Evolutionary conservation across 805 yeast genomes (phyloP).

Genomic region (Lachancea quebecensis): DNA sequence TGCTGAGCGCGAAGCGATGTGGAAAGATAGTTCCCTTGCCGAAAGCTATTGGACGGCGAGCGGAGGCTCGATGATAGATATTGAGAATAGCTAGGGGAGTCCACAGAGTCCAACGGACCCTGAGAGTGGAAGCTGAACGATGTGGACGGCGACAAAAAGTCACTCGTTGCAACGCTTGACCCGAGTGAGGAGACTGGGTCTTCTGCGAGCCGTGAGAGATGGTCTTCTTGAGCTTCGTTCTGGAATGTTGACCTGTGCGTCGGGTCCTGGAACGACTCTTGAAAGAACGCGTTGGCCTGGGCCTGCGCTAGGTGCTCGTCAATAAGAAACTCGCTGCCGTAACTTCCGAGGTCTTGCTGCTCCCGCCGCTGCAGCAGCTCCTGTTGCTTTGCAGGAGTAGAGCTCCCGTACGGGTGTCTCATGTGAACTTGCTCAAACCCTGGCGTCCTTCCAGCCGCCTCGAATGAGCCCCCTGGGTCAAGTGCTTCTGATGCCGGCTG

Average conservation of each 20-base stretch:
- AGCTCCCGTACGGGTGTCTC: not conserved
- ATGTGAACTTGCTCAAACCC: not conserved
- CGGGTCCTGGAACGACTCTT: too few species aligned
- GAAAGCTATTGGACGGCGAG: slow-evolving; percentile 31
- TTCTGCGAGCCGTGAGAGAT: slow-evolving; percentile 19
- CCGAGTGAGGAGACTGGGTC: slow-evolving; percentile 27
- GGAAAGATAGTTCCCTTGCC: slow-evolving; percentile 26
- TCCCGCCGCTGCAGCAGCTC: slow-evolving; percentile 1
- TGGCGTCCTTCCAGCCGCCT: not conserved
- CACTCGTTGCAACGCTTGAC: slow-evolving; percentile 24
- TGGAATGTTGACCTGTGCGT: not conserved
- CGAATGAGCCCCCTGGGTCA: not conserved
- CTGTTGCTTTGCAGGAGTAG: slow-evolving; percentile 3
- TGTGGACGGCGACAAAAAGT: slow-evolving; percentile 23
- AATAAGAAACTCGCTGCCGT: slow-evolving; percentile 5
- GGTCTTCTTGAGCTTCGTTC: slow-evolving; percentile 14
- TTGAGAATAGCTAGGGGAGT: slow-evolving; percentile 10
- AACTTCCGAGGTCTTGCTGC: not conserved
- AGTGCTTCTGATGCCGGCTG: not conserved
- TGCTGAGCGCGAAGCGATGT: slow-evolving; percentile 24
- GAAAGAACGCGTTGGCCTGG: not conserved
- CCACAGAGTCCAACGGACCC: slow-evolving; percentile 12
- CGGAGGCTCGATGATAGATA: slow-evolving; percentile 20
- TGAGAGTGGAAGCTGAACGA: slow-evolving; percentile 24
- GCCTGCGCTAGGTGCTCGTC: slow-evolving; percentile 7